Base-by-base conservation (phyloP, 495 filamentous ascomycete genomes). In the Hypoxylon trugodes region DNA sequence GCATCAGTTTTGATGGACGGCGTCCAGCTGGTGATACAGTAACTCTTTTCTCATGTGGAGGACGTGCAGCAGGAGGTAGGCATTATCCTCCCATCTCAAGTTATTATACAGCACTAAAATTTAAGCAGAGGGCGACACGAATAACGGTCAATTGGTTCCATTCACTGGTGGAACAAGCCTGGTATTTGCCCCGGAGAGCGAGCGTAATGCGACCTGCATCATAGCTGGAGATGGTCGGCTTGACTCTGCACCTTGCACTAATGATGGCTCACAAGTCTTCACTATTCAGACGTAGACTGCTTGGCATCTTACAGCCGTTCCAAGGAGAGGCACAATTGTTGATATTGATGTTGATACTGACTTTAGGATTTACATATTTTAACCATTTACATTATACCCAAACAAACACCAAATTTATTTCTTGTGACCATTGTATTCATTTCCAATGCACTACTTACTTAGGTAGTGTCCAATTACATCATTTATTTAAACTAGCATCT, bases 21-120 rank as follows among this genome's bases (percentile, higher is more conserved):
- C 66, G 81, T 22, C 61, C 68, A 8, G 68, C 68, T 0, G 78
- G 77, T 2, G 80, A 83, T 41, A 81, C 75, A 0, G 81, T 85
- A 19, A 77, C 68, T 1, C 52, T 85, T 18, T 85, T 85, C 61
- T 79, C 78, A 3, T 85, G 82, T 43, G 82, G 82, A 55, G 82
- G 82, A 3, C 73, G 82, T 26, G 82, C 77, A 15, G 81, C 78
- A 59, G 82, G 82, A 35, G 68, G 78, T 79, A 62, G 46, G 77
- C n/a, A n/a, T 74, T 8, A 35, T 9, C 16, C 25, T 22, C n/a
- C 2, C 32, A 6, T 13, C 19, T 22, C 13, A 33, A 0, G 2
- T 2, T 35, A 41, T 8, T 38, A 9, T 16, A 16, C 24, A 25
- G 45, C 48, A 25, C 59, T 71, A 54, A 67, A 24, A 50, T 21